Evolutionary conservation across 345 rosid species (phyloP).

Genomic region (Dovyalis caffra): DNA sequence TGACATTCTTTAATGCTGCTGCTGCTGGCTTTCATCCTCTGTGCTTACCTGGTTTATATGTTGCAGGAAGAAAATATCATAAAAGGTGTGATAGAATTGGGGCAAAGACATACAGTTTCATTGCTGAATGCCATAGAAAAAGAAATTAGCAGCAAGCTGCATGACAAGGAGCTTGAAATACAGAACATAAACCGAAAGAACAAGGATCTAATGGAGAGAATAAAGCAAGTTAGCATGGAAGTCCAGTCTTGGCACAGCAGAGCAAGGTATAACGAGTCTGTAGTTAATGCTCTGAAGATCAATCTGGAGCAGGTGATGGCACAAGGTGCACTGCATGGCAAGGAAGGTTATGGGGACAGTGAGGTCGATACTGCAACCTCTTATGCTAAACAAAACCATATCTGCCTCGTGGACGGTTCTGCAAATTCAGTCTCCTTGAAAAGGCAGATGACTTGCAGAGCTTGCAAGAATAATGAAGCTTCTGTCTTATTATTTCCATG

Average conservation of each 20-base stretch:
- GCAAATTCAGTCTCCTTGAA: slow-evolving; percentile 17
- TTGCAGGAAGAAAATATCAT: slow-evolving; percentile 57
- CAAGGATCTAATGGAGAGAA: slow-evolving; percentile 56
- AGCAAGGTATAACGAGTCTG: slow-evolving; percentile 69
- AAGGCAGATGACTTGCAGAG: slow-evolving; percentile 45
- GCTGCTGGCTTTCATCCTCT: background rate
- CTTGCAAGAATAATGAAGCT: slow-evolving; percentile 53
- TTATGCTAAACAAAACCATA: slow-evolving; percentile 35
- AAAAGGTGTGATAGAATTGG: slow-evolving; percentile 53
- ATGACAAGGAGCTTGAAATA: slow-evolving; percentile 58
- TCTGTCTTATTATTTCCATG: slow-evolving; percentile 61
- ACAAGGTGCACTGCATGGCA: slow-evolving; percentile 40
- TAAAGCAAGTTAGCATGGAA: slow-evolving; percentile 53
- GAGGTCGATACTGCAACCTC: slow-evolving; percentile 67
- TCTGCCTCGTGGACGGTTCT: slow-evolving; percentile 14
- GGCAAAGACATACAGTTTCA: slow-evolving; percentile 52
- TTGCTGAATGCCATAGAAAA: slow-evolving; percentile 55
- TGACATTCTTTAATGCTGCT: background rate
- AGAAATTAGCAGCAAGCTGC: slow-evolving; percentile 55
- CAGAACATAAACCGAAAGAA: slow-evolving; percentile 60
- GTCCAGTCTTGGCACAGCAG: slow-evolving; percentile 66
- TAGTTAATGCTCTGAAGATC: slow-evolving; percentile 55
- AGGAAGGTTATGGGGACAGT: slow-evolving; percentile 80
- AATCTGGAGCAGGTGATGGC: slow-evolving; percentile 66
- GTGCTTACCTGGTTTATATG: slow-evolving; percentile 4